These are phyloP conservation scores for Calocera viscosa DNA, from an alignment of 768 basidiomycete genomes.

Conservation along the genomic window DNA sequence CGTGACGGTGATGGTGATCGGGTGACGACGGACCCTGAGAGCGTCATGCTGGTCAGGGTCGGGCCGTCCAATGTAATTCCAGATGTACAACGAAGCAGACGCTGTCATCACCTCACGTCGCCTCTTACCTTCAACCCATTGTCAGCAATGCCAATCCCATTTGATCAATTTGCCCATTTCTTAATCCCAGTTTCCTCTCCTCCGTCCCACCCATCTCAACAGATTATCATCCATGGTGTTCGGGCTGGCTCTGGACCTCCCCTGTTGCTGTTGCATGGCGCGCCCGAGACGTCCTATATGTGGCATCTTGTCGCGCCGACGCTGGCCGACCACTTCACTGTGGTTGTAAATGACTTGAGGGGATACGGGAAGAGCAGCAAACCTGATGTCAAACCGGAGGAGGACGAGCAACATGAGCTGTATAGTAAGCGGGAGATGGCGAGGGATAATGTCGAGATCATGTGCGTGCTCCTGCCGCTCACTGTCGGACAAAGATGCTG, in stretches of 20 bases:
- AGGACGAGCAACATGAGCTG: constrained; percentile 18
- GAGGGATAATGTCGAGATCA: constrained; percentile 22
- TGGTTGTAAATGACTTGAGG: constrained; percentile 22
- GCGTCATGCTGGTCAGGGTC: not conserved
- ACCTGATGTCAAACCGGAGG: constrained; percentile 17
- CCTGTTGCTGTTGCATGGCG: constrained; percentile 21
- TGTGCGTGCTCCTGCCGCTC: constrained; percentile 17
- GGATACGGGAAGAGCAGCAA: constrained; percentile 23
- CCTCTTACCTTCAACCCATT: too few relatives aligned
- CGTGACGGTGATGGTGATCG: not conserved
- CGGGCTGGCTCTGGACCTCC: constrained; percentile 14
- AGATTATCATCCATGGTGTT: not conserved
- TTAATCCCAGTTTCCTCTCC: not conserved
- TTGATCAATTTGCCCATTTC: not conserved
- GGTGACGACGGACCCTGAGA: not conserved
- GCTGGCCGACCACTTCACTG: constrained; percentile 19
- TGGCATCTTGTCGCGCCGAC: constrained; percentile 19
- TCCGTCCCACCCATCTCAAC: not conserved
- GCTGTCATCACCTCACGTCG: not conserved
- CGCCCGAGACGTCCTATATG: constrained; percentile 21
- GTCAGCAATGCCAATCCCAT: not conserved
- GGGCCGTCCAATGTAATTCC: not conserved
- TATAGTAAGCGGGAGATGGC: constrained; percentile 27
- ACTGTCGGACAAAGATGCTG: not conserved
- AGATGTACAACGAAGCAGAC: not conserved